These are phyloP conservation scores for Barnettozyma californica DNA, from an alignment of 805 yeast genomes.

Conservation along the genomic window DNA sequence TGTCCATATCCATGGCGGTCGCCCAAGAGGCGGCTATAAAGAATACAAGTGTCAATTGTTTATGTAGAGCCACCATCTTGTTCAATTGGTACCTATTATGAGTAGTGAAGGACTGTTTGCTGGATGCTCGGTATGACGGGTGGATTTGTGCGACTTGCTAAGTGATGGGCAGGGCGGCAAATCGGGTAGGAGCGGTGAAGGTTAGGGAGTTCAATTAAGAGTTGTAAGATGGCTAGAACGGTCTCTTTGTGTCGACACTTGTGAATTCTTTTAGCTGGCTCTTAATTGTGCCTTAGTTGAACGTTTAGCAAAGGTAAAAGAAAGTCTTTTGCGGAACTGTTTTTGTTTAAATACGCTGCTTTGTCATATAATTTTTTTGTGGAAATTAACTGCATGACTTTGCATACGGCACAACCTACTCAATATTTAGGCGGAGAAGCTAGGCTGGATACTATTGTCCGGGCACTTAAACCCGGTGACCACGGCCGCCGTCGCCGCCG, in stretches of 20 bases:
- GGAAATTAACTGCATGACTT: neutral
- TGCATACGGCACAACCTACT: neutral
- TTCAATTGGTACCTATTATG: neutral
- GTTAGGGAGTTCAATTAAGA: neutral
- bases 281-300: neutral
- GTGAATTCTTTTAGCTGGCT: neutral
- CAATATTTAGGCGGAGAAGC: neutral
- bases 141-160: neutral
- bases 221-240: neutral
- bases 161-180: neutral
- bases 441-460: neutral
- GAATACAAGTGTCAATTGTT: neutral
- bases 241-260: neutral
- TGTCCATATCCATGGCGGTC: conserved; percentile 16
- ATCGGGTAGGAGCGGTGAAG: neutral
- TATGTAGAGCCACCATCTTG: neutral
- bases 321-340: neutral
- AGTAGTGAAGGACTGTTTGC: neutral
- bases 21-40: neutral
- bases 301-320: neutral
- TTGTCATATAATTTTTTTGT: neutral
- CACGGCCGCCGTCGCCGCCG: neutral
- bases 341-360: neutral
- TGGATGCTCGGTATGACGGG: neutral
- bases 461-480: too few species aligned